Conservation (phyloP, 2,329 filamentous ascomycete genomes). For the Stagonosporopsis rhizophila region DNA sequence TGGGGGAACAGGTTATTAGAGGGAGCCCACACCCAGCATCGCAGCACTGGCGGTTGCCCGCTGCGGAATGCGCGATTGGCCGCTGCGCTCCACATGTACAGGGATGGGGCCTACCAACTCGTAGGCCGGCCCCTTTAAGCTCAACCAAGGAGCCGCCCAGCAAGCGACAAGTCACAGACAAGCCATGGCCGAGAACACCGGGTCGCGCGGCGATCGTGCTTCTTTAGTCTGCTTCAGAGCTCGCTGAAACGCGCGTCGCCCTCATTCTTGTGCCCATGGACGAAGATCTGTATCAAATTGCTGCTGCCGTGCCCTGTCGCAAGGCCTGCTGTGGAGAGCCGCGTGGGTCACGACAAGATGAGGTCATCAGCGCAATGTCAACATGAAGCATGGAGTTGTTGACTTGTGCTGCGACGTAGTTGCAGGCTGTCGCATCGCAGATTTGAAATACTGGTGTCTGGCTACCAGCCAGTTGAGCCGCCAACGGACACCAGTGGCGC, state of each 20-base stretch:
- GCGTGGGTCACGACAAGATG: constrained; percentile 11
- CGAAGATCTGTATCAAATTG: constrained; percentile 24
- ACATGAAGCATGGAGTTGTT: background rate
- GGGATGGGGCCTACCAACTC: constrained; percentile 18
- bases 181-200: constrained; percentile 21
- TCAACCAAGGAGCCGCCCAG: constrained; percentile 20
- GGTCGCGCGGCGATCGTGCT: constrained; percentile 21
- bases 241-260: constrained; percentile 27
- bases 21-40: constrained; percentile 1
- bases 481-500: constrained; percentile 14
- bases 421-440: background rate
- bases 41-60: constrained; percentile 13
- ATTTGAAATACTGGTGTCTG: constrained; percentile 5
- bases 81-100: constrained; percentile 10
- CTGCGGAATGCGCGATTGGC: constrained; percentile 21
- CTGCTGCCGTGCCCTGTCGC: constrained; percentile 12
- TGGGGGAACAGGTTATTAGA: constrained; percentile 20
- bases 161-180: constrained; percentile 19
- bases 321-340: constrained; percentile 7
- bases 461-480: background rate
- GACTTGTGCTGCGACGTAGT: background rate
- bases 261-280: constrained; percentile 9
- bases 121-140: constrained; percentile 15
- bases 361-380: constrained; percentile 5
- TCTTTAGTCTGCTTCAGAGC: constrained; percentile 19